Evolutionary conservation across 164 flowering plant genomes (phyloP), one percentile per base, ranked within the genome.

Genomic region (Umbilicus rupestris): DNA sequence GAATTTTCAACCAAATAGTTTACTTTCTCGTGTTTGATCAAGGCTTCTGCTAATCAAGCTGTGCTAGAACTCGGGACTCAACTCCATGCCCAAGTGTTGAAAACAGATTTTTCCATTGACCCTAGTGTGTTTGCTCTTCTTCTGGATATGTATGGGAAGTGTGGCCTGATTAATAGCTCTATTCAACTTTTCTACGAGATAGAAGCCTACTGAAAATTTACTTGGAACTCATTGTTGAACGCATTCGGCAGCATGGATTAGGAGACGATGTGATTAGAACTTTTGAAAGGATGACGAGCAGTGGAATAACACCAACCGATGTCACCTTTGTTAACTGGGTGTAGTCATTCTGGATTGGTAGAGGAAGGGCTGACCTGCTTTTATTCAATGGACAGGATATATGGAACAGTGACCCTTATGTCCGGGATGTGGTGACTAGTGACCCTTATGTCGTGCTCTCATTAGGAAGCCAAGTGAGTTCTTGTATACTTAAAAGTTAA

Each of bases 401-500:
- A 81, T 66, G 73, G 75, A 22, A 66, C 84, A 47, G 65, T 44
- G n/a, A n/a, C n/a, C n/a, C n/a, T n/a, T n/a, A n/a, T 66, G 69
- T 90, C 14, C 80, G 98, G 22, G 97, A 90, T 73, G 78, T 93
- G 72, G 66, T 89, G 78, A 83, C 84, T 20, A 90, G 98, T 73
- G 98, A 94, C 73, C 98, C 98, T 28, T 94, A 94, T 70, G 98
- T 94, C 66, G 82, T 94, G 71, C 86, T 90, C 65, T 64, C 90
- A 19, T 64, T 94, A 69, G 98, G 98, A 68, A 77, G 81, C 39
- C 98, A 94, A 79, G 97, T 89, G 74, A 78, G 81, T 64, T 75
- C 71, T 57, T 70, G 44, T 22, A 20, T 24, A 5, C 30, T n/a
- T n/a, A n/a, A n/a, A n/a, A 22, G 29, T 52, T 52, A 11, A 46